Base-by-base conservation (phyloP, 139 green algal species). In the Coelastrella sp. region DNA sequence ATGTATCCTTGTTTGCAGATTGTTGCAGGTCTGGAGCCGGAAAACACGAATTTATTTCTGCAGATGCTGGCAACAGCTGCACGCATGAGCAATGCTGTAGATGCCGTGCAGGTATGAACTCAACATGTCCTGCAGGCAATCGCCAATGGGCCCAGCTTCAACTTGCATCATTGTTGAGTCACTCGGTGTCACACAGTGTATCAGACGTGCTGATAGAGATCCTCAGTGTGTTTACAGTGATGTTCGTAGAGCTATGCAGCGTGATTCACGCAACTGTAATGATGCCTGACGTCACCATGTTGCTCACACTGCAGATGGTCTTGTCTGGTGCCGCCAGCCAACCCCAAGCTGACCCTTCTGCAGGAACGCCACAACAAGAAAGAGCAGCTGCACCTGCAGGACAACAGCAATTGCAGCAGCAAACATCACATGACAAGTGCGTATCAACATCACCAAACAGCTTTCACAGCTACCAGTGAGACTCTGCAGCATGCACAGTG, bases 11-110 rank as follows among this genome's bases (percentile, higher is more conserved):
- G 11, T 7, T 7, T 87, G 75, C 85, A 95, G 93, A 93, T 97
- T 73, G 93, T 97, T 51, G 95, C 95, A 13, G 95, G 95, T 5
- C 71, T 96, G 64, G 95, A 98, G 90, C 92, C 95, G 2, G 95
- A 97, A 72, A 88, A 91, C 41, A 98, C 95, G 45, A 98, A 98
- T 73, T 17, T 84, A 0, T 96, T 98, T 80, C 86, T 98, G 76
- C 94, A 96, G 78, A 92, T 94, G 92, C 86, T 97, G 25, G 92
- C 62, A 8, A 66, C 40, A 25, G 92, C 90, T 2, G 91, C 89
- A 34, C 40, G 21, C 4, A 77, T 87, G 68, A 77, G 66, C 34
- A 48, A 76, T 37, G 86, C 84, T 34, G 83, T 69, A 25, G 85
- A 91, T 5, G 88, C 80, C 9, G 89, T 92, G 40, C 81, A 92